phyloP scores from a whole-genome alignment of 768 basidiomycete genomes.

The Hortiboletus flavorubellus region DNA sequence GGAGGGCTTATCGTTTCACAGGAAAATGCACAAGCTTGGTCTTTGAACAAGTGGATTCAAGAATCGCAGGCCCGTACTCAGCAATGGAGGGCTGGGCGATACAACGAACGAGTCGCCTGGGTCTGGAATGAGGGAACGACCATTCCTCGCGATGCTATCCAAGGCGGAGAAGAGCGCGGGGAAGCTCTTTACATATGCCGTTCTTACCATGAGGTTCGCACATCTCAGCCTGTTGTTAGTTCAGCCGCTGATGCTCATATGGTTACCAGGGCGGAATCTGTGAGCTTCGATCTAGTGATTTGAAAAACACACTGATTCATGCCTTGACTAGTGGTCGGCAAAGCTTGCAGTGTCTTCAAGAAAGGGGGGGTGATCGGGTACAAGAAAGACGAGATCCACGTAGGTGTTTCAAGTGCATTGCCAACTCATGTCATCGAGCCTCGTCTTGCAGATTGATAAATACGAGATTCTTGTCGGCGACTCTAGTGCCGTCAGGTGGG shows the following conservation, averaged over 20 bases:
- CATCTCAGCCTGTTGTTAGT: not conserved
- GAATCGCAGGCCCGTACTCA: constrained; percentile 56
- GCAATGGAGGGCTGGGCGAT: constrained; percentile 43
- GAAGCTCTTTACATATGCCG: constrained; percentile 57
- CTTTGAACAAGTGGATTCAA: constrained; percentile 48
- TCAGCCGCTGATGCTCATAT: constrained; percentile 4
- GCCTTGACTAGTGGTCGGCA: constrained; percentile 54
- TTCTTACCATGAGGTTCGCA: constrained; percentile 52
- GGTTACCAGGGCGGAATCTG: constrained; percentile 48
- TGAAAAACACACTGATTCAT: not conserved
- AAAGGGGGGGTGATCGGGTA: constrained; percentile 67
- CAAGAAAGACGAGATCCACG: constrained; percentile 55
- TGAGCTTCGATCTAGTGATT: constrained; percentile 26
- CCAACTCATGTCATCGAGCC: not conserved
- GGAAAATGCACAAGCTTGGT: constrained; percentile 53
- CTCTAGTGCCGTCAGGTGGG: constrained; percentile 55
- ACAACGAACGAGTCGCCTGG: constrained; percentile 56
- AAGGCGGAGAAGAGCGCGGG: constrained; percentile 52
- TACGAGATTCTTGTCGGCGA: constrained; percentile 75
- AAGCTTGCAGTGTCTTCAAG: constrained; percentile 54
- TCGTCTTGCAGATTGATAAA: constrained; percentile 44
- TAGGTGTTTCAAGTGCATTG: constrained; percentile 26
- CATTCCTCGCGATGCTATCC: constrained; percentile 58
- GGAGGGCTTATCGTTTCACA: constrained; percentile 21
- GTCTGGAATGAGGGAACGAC: constrained; percentile 53